Evolutionary conservation across 805 yeast species (phyloP), one percentile per base, ranked within the genome.

Genomic region (Candida saitoana): DNA sequence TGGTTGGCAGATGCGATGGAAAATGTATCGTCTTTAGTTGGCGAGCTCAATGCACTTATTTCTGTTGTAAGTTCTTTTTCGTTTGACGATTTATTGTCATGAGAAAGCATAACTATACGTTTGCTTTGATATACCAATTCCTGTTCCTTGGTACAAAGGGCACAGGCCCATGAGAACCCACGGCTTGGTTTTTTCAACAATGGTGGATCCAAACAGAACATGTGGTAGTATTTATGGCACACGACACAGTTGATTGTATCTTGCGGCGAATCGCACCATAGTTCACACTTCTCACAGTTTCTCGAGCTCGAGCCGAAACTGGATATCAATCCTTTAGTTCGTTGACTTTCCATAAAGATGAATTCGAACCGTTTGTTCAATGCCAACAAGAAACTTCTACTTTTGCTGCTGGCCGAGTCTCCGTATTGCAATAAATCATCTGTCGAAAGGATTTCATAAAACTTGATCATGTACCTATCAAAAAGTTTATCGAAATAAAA

Each of bases 151-250:
- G 82, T 72, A 64, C 97, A 89, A 4, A 67, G 58, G 20, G 87
- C 90, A 67, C 97, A 89, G 18, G 87, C 76, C 96, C 96, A 90
- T 6, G 88, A 86, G 56, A 87, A 85, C 1, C 96, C 96, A 43
- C 95, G 67, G 34, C 86, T 81, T 1, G 96, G 96, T 54, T 86
- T 86, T 48, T 77, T 77, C 40, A 76, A 58, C 31, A 88, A 62
- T 1, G 96, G 96, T 1, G 96, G 96, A 46, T 84, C 87, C 37
- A 89, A 74, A 55, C 98, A 90, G 29, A 79, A 69, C 78, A 89
- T 77, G 63, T 90, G 98, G 50, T 80, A 87, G 44, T 69, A 69
- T 14, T 74, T 71, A 9, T 71, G 69, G 59, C 98, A 90, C 39
- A 74, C 82, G n/a, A 85, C 84, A 63, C 98, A 90, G 47, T 72